Percentiles rank a stretch among this genome's conserved stretches.
phyloP scores from a whole-genome alignment of 2,329 filamentous ascomycete species.

The Chrysoporthe puriensis region DNA sequence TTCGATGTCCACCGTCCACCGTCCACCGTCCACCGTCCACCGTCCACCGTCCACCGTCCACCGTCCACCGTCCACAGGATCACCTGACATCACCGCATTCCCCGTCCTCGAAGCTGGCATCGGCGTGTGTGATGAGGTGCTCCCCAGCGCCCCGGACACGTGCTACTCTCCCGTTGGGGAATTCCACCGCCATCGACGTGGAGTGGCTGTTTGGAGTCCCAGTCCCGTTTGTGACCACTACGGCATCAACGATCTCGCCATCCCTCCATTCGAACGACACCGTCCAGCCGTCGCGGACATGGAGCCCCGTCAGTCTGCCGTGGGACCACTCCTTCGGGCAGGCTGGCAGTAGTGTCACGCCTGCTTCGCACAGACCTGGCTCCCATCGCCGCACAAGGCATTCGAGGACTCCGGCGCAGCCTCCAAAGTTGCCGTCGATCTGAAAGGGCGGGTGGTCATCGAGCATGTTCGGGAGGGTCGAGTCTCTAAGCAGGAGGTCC shows the following conservation, averaged over 20 bases:
- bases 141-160: slow-evolving; percentile 21
- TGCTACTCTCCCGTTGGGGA: slow-evolving; percentile 17
- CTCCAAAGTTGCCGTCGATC: slow-evolving; percentile 55
- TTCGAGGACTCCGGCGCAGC: slow-evolving; percentile 50
- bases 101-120: slow-evolving; percentile 10
- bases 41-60: neutral
- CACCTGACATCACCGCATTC: slow-evolving; percentile 15
- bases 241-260: slow-evolving; percentile 26
- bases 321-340: slow-evolving; percentile 41
- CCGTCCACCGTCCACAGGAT: neutral
- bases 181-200: slow-evolving; percentile 12
- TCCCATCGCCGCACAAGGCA: slow-evolving; percentile 46
- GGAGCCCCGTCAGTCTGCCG: slow-evolving; percentile 40
- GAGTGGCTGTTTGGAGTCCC: neutral
- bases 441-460: slow-evolving; percentile 53
- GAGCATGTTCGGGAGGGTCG: slow-evolving; percentile 49
- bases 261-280: slow-evolving; percentile 44
- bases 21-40: neutral
- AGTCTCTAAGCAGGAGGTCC: slow-evolving; percentile 43
- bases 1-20: neutral
- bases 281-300: slow-evolving; percentile 41
- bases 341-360: slow-evolving; percentile 43
- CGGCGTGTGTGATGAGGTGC: slow-evolving; percentile 11
- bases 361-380: slow-evolving; percentile 29
- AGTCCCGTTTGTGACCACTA: slow-evolving; percentile 9